Conservation (phyloP, 306 rosid species). For the Begonia masoniana region DNA sequence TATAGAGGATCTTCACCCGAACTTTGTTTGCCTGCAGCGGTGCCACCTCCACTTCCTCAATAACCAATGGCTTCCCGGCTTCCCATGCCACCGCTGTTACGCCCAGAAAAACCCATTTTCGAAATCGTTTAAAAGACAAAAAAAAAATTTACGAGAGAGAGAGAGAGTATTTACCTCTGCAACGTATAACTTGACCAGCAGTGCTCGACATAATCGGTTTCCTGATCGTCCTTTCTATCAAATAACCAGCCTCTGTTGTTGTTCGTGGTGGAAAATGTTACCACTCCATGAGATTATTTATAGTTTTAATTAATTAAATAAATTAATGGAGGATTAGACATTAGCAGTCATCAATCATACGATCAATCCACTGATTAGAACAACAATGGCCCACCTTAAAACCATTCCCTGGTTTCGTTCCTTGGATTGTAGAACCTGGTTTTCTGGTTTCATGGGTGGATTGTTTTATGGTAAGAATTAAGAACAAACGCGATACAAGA, state of each 20-base stretch:
- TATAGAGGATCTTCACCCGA: constrained; percentile 16
- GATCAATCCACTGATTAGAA: background rate
- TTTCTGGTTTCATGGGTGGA: too few relatives aligned
- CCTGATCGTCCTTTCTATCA: background rate
- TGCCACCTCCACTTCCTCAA: constrained; percentile 29
- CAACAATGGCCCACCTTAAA: background rate
- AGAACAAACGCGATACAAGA: too few relatives aligned
- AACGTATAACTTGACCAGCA: constrained; percentile 39
- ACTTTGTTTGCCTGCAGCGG: constrained; percentile 26
- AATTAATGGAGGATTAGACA: background rate
- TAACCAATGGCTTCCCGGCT: constrained; percentile 28
- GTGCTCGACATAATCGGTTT: constrained; percentile 28
- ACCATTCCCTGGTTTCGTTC: background rate
- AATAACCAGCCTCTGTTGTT: too few relatives aligned
- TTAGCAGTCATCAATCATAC: too few relatives aligned
- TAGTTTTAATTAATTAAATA: too few relatives aligned
- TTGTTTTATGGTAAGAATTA: too few relatives aligned
- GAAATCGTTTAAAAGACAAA: background rate
- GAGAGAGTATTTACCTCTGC: constrained; percentile 21
- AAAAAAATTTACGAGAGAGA: background rate
- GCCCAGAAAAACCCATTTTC: background rate
- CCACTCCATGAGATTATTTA: background rate
- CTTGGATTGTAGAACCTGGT: background rate
- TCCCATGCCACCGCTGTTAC: constrained; percentile 30
- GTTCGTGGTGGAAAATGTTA: too few relatives aligned